Evolutionary conservation across 768 basidiomycete species (phyloP).

Genomic region (Lanmaoa pseudosensibilis): DNA sequence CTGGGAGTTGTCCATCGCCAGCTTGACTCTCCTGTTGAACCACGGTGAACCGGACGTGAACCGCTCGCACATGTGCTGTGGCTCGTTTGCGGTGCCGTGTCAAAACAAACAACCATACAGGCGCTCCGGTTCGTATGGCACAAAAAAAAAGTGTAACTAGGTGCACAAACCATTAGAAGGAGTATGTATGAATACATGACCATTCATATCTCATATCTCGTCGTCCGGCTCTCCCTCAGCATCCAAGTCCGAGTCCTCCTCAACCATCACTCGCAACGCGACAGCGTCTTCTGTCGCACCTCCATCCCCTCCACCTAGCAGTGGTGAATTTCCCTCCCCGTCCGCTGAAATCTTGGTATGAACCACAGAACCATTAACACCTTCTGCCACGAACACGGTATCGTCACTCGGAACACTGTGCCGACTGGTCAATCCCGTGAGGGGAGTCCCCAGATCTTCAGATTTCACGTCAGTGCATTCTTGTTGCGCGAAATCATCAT

Average conservation of each 20-base stretch:
- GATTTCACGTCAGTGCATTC: conserved; percentile 41
- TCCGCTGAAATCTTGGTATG: conserved; percentile 29
- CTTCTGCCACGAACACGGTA: conserved; percentile 45
- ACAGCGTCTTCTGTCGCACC: conserved; percentile 5
- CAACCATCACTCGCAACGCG: conserved; percentile 7
- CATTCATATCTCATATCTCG: conserved; percentile 45
- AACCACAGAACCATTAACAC: conserved; percentile 26
- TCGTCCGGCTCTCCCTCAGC: conserved; percentile 46
- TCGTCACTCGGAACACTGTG: conserved; percentile 62
- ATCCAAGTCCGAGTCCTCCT: conserved; percentile 38
- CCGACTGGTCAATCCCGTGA: conserved; percentile 47
- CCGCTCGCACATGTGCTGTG: conserved; percentile 34
- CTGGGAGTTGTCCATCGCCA: conserved; percentile 35
- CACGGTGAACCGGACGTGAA: conserved; percentile 38
- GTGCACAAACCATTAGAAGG: conserved; percentile 25
- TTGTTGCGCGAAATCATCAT: conserved; percentile 1
- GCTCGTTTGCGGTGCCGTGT: conserved; percentile 32
- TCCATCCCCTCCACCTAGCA: conserved; percentile 4
- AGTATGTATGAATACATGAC: conserved; percentile 23
- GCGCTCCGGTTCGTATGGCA: conserved; percentile 25
- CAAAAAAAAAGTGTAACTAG: conserved; percentile 8
- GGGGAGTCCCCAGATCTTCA: conserved; percentile 55
- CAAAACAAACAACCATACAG: conserved; percentile 24
- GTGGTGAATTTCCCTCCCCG: conserved; percentile 10
- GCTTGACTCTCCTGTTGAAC: conserved; percentile 28